Evolutionary conservation across 257 asterid genomes (phyloP), one percentile per base, ranked within the genome.

Genomic region (Apocynum venetum): DNA sequence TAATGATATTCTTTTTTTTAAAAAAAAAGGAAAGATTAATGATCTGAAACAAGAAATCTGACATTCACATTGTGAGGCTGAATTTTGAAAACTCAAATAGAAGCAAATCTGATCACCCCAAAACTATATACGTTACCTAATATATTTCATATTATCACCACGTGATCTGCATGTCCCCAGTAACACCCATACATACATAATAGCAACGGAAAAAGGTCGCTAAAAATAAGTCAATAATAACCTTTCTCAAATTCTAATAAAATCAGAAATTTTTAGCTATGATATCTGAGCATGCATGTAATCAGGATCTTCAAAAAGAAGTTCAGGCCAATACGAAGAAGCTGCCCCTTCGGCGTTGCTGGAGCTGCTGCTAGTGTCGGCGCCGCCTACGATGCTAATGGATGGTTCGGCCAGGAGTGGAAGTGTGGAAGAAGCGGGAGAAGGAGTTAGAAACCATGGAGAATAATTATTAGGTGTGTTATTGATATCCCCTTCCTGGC

Each of bases 341-440:
- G 74, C 80, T 3, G 60, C 86, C 63, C 71, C 80, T 7, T 25
- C 61, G 6, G 20, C 82, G 17, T 65, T 69, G 72, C 83, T 78
- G 10, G 85, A 71, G 66, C 79, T 57, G 67, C 84, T 78, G 79
- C 84, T 82, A 6, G 78, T 79, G 13, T 80, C 31, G 31, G 31
- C 31, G 31, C 31, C 84, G 47, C 82, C 85, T 7, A 60, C 35
- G 20, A 76, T 79, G 67, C 77, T 80, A 6, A 63, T 49, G 0
- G 81, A 83, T 36, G 79, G 59, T n/a, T 83, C 87, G 0, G 73
- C 69, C 44, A 85, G 71, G 1, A 77, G 85, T 48, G 85, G 85
- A 14, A 84, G 85, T 77, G 85, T 78, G 14, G 91, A 81, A 49
- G 81, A 74, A 6, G 87, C 60, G 9, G 82, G 53, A 41, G 80